phyloP scores from a whole-genome alignment of 2,329 filamentous ascomycete species.

The Colletotrichum eremochloae region DNA sequence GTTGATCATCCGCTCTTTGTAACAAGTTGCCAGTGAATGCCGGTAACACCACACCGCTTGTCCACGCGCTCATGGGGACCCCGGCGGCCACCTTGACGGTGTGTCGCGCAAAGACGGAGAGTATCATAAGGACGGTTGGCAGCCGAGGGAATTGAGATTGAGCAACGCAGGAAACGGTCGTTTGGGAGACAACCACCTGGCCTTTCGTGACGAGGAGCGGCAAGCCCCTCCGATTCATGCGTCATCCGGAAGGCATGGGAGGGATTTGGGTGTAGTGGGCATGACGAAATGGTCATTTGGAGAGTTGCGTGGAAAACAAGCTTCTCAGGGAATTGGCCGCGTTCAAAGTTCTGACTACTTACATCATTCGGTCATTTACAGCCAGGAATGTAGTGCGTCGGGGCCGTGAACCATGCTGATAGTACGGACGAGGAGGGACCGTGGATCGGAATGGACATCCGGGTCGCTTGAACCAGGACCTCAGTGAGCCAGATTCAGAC shows the following conservation, averaged over 20 bases:
- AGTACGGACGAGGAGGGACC: not conserved
- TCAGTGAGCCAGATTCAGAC: slow-evolving; percentile 10
- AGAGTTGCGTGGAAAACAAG: slow-evolving; percentile 19
- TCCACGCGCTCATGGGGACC: slow-evolving; percentile 5
- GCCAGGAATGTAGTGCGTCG: slow-evolving; percentile 9
- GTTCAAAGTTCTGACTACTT: slow-evolving; percentile 1
- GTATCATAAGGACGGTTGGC: slow-evolving; percentile 22
- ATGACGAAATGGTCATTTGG: slow-evolving; percentile 10
- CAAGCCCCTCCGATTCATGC: slow-evolving; percentile 25
- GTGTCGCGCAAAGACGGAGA: not conserved
- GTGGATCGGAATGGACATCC: not conserved
- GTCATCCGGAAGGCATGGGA: slow-evolving; percentile 15
- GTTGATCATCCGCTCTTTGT: slow-evolving; percentile 17
- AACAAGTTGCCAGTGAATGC: slow-evolving; percentile 10
- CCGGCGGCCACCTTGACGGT: slow-evolving; percentile 16
- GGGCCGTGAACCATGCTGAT: slow-evolving; percentile 4
- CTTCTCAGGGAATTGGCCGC: slow-evolving; percentile 11
- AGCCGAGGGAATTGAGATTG: slow-evolving; percentile 11
- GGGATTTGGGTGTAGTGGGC: slow-evolving; percentile 1
- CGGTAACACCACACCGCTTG: slow-evolving; percentile 9
- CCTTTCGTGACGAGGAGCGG: slow-evolving; percentile 14
- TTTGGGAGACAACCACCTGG: slow-evolving; percentile 20
- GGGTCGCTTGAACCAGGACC: not conserved
- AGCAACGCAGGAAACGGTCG: slow-evolving; percentile 1
- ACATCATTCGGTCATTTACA: not conserved